Percentiles rank a stretch among this genome's conserved stretches.
Evolutionary conservation across 257 asterid genomes (phyloP).

Genomic region (Solanum pinnatisectum): DNA sequence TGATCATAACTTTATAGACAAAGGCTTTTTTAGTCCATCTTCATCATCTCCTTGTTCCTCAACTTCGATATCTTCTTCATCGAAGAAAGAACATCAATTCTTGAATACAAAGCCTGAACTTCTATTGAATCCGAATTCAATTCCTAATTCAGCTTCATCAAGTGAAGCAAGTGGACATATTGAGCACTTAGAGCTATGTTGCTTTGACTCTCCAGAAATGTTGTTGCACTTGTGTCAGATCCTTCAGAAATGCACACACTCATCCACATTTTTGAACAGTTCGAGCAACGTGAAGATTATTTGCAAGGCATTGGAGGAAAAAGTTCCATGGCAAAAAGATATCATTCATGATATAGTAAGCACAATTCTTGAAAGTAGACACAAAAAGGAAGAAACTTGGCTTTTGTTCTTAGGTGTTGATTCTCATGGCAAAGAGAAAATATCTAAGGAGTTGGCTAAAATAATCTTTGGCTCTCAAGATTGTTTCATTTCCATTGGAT

Average conservation of each 20-base stretch:
- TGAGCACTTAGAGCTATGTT: slow-evolving; percentile 9
- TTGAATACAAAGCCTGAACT: slow-evolving; percentile 50
- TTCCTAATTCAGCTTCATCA: slow-evolving; percentile 93
- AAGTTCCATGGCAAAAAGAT: slow-evolving; percentile 53
- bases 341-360: slow-evolving; percentile 31
- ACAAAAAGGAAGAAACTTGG: slow-evolving; percentile 41
- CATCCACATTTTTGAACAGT: background rate
- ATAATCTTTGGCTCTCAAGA: slow-evolving; percentile 51
- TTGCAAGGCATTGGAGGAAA: slow-evolving; percentile 39
- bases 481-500: slow-evolving; percentile 28
- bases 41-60: slow-evolving; percentile 63
- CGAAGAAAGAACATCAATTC: slow-evolving; percentile 29
- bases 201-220: background rate
- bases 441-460: slow-evolving; percentile 56
- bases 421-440: slow-evolving; percentile 47
- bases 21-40: slow-evolving; percentile 23
- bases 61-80: slow-evolving; percentile 60
- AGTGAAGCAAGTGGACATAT: slow-evolving; percentile 62
- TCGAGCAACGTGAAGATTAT: slow-evolving; percentile 17
- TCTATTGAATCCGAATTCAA: slow-evolving; percentile 76
- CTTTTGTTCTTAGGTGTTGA: slow-evolving; percentile 60
- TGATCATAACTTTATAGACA: slow-evolving; percentile 29
- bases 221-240: background rate
- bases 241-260: background rate
- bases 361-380: slow-evolving; percentile 46